phyloP scores from a whole-genome alignment of 129 eudicot genomes.

The Flaveria ramosissima region DNA sequence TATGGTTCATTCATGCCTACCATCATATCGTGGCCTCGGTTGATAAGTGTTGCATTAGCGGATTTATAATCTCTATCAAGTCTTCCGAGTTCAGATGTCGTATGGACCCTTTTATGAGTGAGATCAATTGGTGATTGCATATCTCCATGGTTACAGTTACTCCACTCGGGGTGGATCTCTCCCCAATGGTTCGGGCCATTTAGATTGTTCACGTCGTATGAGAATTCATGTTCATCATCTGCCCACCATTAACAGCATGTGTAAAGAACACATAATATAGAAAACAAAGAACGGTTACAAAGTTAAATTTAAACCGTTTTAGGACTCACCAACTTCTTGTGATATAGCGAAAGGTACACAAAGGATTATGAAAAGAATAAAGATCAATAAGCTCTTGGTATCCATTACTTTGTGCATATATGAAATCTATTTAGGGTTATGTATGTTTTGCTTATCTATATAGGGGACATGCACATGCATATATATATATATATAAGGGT shows the following conservation, averaged over 20 bases:
- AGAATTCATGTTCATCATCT: slow-evolving; percentile 59
- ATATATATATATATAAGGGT: background rate
- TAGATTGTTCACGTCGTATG: slow-evolving; percentile 30
- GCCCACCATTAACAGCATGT: background rate
- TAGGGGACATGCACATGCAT: background rate
- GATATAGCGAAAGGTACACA: slow-evolving; percentile 13
- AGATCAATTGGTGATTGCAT: slow-evolving; percentile 76
- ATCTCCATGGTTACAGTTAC: slow-evolving; percentile 42
- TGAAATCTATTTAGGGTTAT: slow-evolving; percentile 8
- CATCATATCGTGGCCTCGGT: slow-evolving; percentile 70
- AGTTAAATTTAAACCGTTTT: background rate
- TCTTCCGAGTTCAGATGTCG: slow-evolving; percentile 38
- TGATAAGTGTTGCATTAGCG: slow-evolving; percentile 53
- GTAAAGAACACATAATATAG: background rate
- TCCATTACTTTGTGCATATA: slow-evolving; percentile 23
- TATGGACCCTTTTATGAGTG: slow-evolving; percentile 34
- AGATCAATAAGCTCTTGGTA: slow-evolving; percentile 17
- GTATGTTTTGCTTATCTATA: slow-evolving; percentile 18
- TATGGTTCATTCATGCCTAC: slow-evolving; percentile 22
- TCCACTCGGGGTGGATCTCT: slow-evolving; percentile 54
- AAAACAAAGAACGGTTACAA: background rate
- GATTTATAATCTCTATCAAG: slow-evolving; percentile 50
- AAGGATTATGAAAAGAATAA: slow-evolving; percentile 30
- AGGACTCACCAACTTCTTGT: slow-evolving; percentile 60
- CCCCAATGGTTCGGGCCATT: slow-evolving; percentile 61